These are phyloP conservation scores for Trichophyton verrucosum DNA, from an alignment of 2,329 filamentous ascomycete genomes.

Conservation along the genomic window DNA sequence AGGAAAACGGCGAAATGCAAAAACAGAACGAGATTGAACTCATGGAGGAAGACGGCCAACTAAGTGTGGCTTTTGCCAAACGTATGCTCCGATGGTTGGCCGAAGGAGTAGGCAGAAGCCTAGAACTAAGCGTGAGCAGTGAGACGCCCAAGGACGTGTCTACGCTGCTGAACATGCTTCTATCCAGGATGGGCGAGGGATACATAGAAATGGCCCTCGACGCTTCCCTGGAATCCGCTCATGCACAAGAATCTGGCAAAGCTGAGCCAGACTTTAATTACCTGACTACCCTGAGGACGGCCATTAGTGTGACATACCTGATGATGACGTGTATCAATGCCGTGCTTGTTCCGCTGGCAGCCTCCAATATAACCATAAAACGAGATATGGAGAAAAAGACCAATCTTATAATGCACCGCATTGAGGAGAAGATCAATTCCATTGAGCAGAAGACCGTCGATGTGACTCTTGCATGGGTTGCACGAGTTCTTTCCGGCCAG, in stretches of 20 bases:
- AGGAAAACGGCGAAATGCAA: constrained; percentile 50
- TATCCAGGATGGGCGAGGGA: constrained; percentile 78
- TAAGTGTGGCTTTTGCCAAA: constrained; percentile 81
- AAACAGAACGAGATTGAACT: constrained; percentile 82
- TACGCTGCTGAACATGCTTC: constrained; percentile 66
- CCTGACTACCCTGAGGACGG: constrained; percentile 62
- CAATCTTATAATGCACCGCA: constrained; percentile 57
- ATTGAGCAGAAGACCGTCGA: constrained; percentile 59
- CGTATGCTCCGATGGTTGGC: constrained; percentile 97
- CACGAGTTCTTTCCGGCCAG: constrained; percentile 59
- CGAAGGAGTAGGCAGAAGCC: constrained; percentile 78
- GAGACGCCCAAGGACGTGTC: constrained; percentile 93
- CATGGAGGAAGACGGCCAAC: constrained; percentile 71
- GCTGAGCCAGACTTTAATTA: constrained; percentile 79
- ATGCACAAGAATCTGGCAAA: constrained; percentile 65
- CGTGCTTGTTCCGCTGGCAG: constrained; percentile 77
- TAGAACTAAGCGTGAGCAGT: constrained; percentile 75
- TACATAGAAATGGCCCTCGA: constrained; percentile 56
- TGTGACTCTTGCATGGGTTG: constrained; percentile 63
- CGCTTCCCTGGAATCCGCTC: constrained; percentile 60
- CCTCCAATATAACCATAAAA: constrained; percentile 78
- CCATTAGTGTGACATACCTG: constrained; percentile 79
- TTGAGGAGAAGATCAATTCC: constrained; percentile 71
- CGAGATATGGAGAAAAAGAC: constrained; percentile 80
- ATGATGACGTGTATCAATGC: constrained; percentile 87